Evolutionary conservation across 1,284 basidiomycete genomes (phyloP), one percentile per base, ranked within the genome.

Genomic region (Pulchroboletus neoregius): DNA sequence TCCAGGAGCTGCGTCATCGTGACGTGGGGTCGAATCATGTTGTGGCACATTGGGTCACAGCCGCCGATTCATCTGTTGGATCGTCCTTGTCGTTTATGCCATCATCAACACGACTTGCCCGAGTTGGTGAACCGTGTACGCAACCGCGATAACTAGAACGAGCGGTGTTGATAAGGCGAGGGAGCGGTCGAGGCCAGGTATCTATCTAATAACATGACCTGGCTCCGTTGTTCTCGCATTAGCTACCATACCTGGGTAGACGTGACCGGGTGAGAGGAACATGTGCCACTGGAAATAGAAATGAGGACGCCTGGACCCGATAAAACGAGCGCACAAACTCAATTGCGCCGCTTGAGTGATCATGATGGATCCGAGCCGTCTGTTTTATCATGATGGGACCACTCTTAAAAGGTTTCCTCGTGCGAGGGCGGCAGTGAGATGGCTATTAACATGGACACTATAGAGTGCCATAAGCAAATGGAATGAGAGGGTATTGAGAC

Each of bases 301-400:
- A 45, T 39, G 5, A 8, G 18, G 31, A 15, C 28, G 30, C 15
- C 38, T 37, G 11, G 39, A 26, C 8, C 27, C 9, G 16, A 36
- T n/a, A 27, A 33, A 31, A 40, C 13, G 41, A 44, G 32, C 26
- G 42, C 18, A 5, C 28, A 36, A 57, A 58, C 53, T 43, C 46
- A 46, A 48, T 35, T 46, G n/a, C 7, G 6, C 39, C 9, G 37
- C 24, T 45, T 30, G 40, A 52, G 61, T 39, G 56, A 45, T 55
- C 44, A 55, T 30, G 41, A 51, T 57, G 48, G 47, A 46, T 62
- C 52, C 58, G 46, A 48, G 33, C 46, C 39, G 43, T 33, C 16
- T 32, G 39, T 23, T 34, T 12, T 32, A 12, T 36, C 39, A 23
- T 26, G 39, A 45, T 15, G 32, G 31, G 11, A 16, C 16, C 6